phyloP scores from a whole-genome alignment of 176 grass and related monocot genomes.

The Paspalum notatum region DNA sequence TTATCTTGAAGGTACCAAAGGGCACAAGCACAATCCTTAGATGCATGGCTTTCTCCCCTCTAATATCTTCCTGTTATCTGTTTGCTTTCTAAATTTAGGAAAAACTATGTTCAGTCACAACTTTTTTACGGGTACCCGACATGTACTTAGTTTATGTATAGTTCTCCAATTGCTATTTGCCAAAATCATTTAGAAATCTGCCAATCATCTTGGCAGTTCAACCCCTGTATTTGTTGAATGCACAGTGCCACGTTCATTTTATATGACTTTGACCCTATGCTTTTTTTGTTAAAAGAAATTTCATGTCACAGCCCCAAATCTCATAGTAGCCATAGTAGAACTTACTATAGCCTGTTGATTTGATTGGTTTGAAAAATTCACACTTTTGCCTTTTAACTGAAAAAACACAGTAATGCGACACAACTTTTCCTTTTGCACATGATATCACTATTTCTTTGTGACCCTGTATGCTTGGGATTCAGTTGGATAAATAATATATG shows the following conservation, averaged over 20 bases:
- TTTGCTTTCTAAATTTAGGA: slow-evolving; percentile 5
- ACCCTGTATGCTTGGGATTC: slow-evolving; percentile 1
- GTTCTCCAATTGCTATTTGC: not conserved
- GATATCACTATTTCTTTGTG: slow-evolving; percentile 1
- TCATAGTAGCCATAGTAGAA: slow-evolving; percentile 13
- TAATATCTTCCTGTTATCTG: slow-evolving; percentile 6
- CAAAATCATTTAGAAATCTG: slow-evolving; percentile 25
- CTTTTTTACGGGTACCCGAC: slow-evolving; percentile 1
- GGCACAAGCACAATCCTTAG: slow-evolving; percentile 1
- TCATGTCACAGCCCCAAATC: not conserved
- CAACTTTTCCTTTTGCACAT: too few species aligned
- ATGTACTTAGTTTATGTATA: slow-evolving; percentile 2
- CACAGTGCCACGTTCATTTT: slow-evolving; percentile 7
- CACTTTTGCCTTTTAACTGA: not conserved
- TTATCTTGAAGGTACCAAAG: slow-evolving; percentile 68
- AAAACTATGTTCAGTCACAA: slow-evolving; percentile 19
- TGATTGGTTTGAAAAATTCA: not conserved
- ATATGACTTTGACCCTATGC: not conserved
- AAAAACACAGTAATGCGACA: too few species aligned
- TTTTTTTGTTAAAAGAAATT: not conserved
- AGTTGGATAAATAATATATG: slow-evolving; percentile 13
- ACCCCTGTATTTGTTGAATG: slow-evolving; percentile 7
- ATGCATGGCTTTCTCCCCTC: not conserved
- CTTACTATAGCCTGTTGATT: slow-evolving; percentile 19
- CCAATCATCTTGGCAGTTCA: not conserved